Evolutionary conservation across 805 yeast species (phyloP), one percentile per base, ranked within the genome.

Genomic region (Starmera dryadoides): DNA sequence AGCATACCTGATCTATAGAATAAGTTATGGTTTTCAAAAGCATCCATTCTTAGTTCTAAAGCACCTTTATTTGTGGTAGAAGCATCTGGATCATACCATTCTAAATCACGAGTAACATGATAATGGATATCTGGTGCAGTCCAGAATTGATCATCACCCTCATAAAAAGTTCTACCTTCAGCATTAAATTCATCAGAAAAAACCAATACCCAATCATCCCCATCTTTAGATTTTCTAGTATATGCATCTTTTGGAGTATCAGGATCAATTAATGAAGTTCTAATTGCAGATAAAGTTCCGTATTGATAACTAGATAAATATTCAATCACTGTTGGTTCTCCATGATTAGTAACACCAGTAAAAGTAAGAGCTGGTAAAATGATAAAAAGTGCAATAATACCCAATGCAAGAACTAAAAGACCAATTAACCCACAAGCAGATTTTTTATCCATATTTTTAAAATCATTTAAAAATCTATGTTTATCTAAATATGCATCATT

Each of bases 51-150:
- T 18, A 89, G 51, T 36, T 66, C 62, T 36, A 85, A 57, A 4
- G 87, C 70, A 43, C 97, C 97, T 48, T 84, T 75, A 6, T 62
- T 66, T 0, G 97, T 89, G 23, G 79, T 71, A 3, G 72, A 78
- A 1, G 96, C 96, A 58, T 89, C 96, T 1, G 98, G 98, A 43
- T 79, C 81, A 61, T 89, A 89, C 96, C 96, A 89, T 65, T 89
- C 97, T 55, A 87, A 70, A 67, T 89, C 97, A 41, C 74, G 64
- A 6, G 97, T 89, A 19, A 95, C 95, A 39, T 73, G 89, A 60
- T 89, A 89, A 58, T 87, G 77, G 28, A 88, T 50, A 62, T 88
- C 86, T 2, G 81, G 85, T 3, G 87, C 96, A 33, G 83, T 75
- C 83, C 91, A 89, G 55, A 84, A 87, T 60, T 86, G 96, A 58